Conservation (phyloP, 1,284 basidiomycete genomes). For the Pseudomicrostroma phylloplanum region DNA sequence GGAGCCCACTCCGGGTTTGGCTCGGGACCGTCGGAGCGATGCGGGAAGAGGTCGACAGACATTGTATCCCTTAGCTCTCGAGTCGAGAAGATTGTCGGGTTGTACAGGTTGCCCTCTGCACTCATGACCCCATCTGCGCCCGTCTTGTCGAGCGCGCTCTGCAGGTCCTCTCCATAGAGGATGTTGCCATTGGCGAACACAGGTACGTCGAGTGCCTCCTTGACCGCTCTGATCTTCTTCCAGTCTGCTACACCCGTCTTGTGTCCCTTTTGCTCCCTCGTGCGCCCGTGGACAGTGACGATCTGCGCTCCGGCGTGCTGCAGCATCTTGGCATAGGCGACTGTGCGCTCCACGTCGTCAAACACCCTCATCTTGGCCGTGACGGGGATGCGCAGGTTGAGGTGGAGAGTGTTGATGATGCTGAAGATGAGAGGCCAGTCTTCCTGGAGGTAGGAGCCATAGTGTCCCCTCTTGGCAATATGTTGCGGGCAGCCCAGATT, state of each 20-base stretch:
- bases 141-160: conserved; percentile 69
- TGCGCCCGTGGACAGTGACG: conserved; percentile 83
- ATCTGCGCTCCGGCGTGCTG: conserved; percentile 92
- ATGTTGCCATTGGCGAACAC: conserved; percentile 98
- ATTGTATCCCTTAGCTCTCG: conserved; percentile 7
- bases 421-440: conserved; percentile 69
- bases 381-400: conserved; percentile 77
- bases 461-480: conserved; percentile 78
- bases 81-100: conserved; percentile 69
- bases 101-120: conserved; percentile 91
- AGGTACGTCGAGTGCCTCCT: conserved; percentile 77
- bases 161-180: conserved; percentile 73
- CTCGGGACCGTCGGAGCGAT: neutral
- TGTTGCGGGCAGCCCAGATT: conserved; percentile 90
- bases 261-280: conserved; percentile 84
- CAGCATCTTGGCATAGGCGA: conserved; percentile 89
- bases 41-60: conserved; percentile 18
- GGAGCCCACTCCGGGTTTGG: conserved; percentile 29
- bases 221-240: conserved; percentile 74
- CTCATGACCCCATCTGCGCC: conserved; percentile 89
- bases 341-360: conserved; percentile 73
- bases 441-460: conserved; percentile 86
- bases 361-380: conserved; percentile 95
- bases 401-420: conserved; percentile 56
- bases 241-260: conserved; percentile 69